These are phyloP conservation scores for Maudiozyma barnettii DNA, from an alignment of 805 yeast genomes.

Conservation along the genomic window DNA sequence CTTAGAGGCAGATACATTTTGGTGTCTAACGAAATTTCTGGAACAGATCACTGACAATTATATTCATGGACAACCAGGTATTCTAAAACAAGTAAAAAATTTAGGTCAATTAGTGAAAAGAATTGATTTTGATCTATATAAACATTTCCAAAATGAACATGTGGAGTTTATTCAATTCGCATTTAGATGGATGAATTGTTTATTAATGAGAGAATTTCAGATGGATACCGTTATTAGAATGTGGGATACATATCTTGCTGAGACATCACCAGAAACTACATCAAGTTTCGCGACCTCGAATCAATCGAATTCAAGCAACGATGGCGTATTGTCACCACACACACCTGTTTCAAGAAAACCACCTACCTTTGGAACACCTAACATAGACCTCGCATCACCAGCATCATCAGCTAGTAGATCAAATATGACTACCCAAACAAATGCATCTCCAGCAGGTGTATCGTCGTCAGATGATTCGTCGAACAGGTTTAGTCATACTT, in stretches of 20 bases:
- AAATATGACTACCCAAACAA: background rate
- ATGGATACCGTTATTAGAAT: slow-evolving; percentile 73
- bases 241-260: slow-evolving; percentile 94
- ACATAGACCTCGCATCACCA: slow-evolving; percentile 5
- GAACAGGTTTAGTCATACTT: slow-evolving; percentile 20
- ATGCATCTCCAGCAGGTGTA: slow-evolving; percentile 3
- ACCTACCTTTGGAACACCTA: slow-evolving; percentile 15
- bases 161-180: slow-evolving; percentile 94
- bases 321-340: slow-evolving; percentile 11
- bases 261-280: slow-evolving; percentile 39
- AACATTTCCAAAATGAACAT: slow-evolving; percentile 69
- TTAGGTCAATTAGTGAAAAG: slow-evolving; percentile 67
- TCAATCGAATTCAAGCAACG: background rate
- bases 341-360: slow-evolving; percentile 17
- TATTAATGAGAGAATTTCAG: slow-evolving; percentile 86
- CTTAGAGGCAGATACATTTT: slow-evolving; percentile 91
- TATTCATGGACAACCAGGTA: slow-evolving; percentile 97
- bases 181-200: slow-evolving; percentile 97
- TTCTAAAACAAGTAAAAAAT: slow-evolving; percentile 79
- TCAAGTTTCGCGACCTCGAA: slow-evolving; percentile 8
- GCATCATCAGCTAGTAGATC: background rate
- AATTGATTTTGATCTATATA: slow-evolving; percentile 64
- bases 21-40: slow-evolving; percentile 86
- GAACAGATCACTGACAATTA: slow-evolving; percentile 96
- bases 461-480: slow-evolving; percentile 8